Evolutionary conservation across 768 basidiomycete genomes (phyloP).

Genomic region (Suillus weaverae): DNA sequence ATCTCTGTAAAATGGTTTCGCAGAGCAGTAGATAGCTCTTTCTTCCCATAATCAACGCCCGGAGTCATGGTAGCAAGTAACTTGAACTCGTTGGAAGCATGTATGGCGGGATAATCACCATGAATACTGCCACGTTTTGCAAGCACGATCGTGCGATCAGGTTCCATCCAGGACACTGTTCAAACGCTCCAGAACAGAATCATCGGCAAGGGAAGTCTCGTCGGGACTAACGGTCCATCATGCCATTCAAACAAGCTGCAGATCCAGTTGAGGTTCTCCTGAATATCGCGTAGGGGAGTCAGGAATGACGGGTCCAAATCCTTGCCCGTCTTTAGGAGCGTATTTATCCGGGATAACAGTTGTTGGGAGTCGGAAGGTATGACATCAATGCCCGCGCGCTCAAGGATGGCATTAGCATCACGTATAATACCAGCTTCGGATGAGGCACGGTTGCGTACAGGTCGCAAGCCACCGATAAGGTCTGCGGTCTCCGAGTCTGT

Average conservation of each 20-base stretch:
- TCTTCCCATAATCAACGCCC: slow-evolving; percentile 98
- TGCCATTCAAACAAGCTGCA: slow-evolving; percentile 95
- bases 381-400: slow-evolving; percentile 38
- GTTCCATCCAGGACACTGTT: slow-evolving; percentile 98
- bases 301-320: slow-evolving; percentile 33
- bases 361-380: slow-evolving; percentile 24
- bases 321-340: slow-evolving; percentile 22
- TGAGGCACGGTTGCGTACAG: slow-evolving; percentile 72
- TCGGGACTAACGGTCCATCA: slow-evolving; percentile 92
- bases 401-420: slow-evolving; percentile 43
- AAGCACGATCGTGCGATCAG: slow-evolving; percentile 81
- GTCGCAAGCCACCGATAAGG: slow-evolving; percentile 89
- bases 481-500: slow-evolving; percentile 99
- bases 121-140: slow-evolving; percentile 88
- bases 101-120: slow-evolving; percentile 63
- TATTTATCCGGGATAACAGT: slow-evolving; percentile 27
- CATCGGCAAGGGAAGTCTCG: slow-evolving; percentile 96
- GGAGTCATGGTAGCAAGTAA: slow-evolving; percentile 99
- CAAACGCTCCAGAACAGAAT: slow-evolving; percentile 94
- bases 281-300: slow-evolving; percentile 41
- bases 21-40: slow-evolving; percentile 94
- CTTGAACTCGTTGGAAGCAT: slow-evolving; percentile 72
- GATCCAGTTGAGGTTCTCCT: slow-evolving; percentile 46
- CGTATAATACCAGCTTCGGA: slow-evolving; percentile 49
- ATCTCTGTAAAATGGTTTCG: slow-evolving; percentile 99